phyloP scores from a whole-genome alignment of 1,284 basidiomycete species.

The Ceraceosorus bombacis region DNA sequence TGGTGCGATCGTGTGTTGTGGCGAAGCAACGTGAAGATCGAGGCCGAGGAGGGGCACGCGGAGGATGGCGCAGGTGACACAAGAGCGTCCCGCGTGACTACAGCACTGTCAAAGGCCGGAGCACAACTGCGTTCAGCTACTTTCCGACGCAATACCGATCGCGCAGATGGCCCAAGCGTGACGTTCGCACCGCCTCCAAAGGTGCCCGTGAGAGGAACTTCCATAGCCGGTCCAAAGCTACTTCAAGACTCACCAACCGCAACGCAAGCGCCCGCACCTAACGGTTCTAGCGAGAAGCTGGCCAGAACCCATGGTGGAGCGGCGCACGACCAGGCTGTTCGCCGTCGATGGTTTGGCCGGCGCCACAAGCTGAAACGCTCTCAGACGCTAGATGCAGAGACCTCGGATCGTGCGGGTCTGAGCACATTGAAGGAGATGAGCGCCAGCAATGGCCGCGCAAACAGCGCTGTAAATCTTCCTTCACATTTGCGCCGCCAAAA shows the following conservation, averaged over 20 bases:
- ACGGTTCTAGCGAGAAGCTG: not conserved
- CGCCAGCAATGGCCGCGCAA: not conserved
- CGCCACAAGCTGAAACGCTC: not conserved
- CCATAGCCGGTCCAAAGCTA: not conserved
- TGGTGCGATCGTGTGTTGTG: slow-evolving; percentile 50
- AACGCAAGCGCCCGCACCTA: not conserved
- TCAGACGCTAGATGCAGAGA: not conserved
- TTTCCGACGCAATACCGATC: not conserved
- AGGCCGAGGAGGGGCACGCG: slow-evolving; percentile 4
- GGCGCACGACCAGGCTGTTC: not conserved
- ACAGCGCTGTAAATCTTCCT: slow-evolving; percentile 21
- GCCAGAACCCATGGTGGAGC: not conserved
- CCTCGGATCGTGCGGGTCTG: not conserved
- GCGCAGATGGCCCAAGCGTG: not conserved
- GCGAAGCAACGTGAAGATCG: slow-evolving; percentile 29
- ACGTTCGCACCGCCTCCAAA: not conserved
- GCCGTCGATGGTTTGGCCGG: not conserved
- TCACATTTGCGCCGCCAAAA: slow-evolving; percentile 10
- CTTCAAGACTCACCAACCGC: not conserved
- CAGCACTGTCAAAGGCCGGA: slow-evolving; percentile 18
- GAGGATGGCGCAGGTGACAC: slow-evolving; percentile 1
- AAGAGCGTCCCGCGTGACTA: slow-evolving; percentile 16
- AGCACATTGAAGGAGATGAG: not conserved
- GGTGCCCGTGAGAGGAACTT: not conserved
- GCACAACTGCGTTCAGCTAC: not conserved